A percentile compares a stretch with the other conserved stretches of the same genome.
phyloP scores from a whole-genome alignment of 2,329 filamentous ascomycete genomes.

The Penicillium sp. region DNA sequence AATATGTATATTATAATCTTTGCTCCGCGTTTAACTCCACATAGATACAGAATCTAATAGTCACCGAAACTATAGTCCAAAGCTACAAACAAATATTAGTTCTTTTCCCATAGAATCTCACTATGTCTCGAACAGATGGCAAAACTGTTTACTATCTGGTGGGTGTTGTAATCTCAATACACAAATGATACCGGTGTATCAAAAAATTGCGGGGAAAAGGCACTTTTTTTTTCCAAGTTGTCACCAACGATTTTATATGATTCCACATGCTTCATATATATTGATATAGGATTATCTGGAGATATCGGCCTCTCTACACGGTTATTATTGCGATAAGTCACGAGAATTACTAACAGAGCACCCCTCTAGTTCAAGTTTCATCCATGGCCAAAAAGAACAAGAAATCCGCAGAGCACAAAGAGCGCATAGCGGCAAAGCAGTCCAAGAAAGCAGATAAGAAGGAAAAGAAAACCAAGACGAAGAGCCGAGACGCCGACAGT shows the following conservation, averaged over 20 bases:
- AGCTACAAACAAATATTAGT: no score
- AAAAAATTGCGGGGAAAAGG: constrained; percentile 11
- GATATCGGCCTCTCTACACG: no score
- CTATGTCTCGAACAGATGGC: no score
- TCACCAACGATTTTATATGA: neutral
- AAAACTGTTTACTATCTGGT: neutral
- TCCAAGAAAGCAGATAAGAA: constrained; percentile 76
- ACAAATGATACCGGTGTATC: constrained; percentile 7
- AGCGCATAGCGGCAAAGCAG: constrained; percentile 71
- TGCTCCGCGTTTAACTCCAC: no score
- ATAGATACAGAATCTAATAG: no score
- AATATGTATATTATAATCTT: no score
- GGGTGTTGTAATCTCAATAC: constrained; percentile 8
- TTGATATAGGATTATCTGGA: no score
- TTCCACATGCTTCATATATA: neutral
- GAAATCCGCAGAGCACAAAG: constrained; percentile 62
- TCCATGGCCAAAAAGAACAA: constrained; percentile 61
- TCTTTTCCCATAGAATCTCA: no score
- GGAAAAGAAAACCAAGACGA: constrained; percentile 79
- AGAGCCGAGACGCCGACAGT: constrained; percentile 73
- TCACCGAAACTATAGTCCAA: no score
- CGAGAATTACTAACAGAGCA: neutral
- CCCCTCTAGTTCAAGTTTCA: neutral
- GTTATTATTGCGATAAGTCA: no score
- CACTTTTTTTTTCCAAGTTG: constrained; percentile 10